phyloP scores from a whole-genome alignment of 176 grass and related monocot genomes.

The Eleusine coracana region DNA sequence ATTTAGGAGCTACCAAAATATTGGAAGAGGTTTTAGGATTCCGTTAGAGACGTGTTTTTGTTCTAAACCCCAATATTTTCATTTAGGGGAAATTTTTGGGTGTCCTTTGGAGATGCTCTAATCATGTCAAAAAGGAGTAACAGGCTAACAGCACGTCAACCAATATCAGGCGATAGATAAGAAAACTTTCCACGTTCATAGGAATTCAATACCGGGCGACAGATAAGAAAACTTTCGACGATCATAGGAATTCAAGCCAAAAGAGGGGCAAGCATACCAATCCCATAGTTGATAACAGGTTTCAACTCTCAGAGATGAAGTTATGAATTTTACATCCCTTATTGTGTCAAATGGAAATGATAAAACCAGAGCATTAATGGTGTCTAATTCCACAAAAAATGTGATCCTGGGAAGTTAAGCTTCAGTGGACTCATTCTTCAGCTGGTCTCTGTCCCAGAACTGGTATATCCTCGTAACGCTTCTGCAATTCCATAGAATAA shows the following conservation, averaged over 20 bases:
- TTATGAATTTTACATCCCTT: constrained; percentile 38
- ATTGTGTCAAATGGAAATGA: constrained; percentile 38
- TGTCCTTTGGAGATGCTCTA: too few species aligned
- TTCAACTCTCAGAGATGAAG: constrained; percentile 1
- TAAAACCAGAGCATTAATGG: constrained; percentile 17
- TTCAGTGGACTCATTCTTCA: constrained; percentile 57
- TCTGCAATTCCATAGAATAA: constrained; percentile 50
- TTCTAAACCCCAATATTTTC: too few species aligned
- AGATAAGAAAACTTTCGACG: not conserved
- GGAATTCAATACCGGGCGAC: not conserved
- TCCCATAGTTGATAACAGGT: constrained; percentile 25
- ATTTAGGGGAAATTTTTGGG: too few species aligned
- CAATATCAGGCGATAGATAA: not conserved
- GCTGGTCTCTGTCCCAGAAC: constrained; percentile 77
- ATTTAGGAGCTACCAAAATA: too few species aligned
- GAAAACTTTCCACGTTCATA: not conserved
- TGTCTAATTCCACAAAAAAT: constrained; percentile 20
- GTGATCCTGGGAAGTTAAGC: not conserved
- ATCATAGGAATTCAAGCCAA: not conserved
- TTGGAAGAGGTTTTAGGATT: too few species aligned
- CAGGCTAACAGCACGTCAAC: too few species aligned
- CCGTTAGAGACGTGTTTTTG: too few species aligned
- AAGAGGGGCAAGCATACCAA: constrained; percentile 4
- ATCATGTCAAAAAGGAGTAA: too few species aligned
- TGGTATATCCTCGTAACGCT: constrained; percentile 81